These are phyloP conservation scores for Teunomyces cretensis DNA, from an alignment of 805 yeast genomes.

Conservation along the genomic window DNA sequence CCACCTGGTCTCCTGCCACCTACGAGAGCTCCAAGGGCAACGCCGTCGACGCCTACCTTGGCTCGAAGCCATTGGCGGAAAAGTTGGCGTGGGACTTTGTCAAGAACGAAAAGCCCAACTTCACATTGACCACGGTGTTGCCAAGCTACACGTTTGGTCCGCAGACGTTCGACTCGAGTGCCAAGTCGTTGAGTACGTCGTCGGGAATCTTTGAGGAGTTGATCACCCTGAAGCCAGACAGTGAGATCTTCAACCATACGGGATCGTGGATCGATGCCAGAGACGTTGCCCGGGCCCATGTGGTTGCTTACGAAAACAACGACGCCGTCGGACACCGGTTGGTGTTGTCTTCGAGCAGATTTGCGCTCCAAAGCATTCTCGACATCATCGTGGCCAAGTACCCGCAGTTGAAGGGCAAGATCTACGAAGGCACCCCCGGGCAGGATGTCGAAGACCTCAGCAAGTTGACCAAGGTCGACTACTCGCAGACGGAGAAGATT, in stretches of 20 bases:
- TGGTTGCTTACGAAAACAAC: conserved; percentile 12
- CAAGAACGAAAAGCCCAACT: conserved; percentile 13
- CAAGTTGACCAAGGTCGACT: conserved; percentile 13
- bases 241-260: conserved; percentile 4
- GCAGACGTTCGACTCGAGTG: conserved; percentile 15
- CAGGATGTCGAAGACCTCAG: conserved; percentile 4
- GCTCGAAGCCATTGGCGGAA: conserved; percentile 36
- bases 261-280: conserved; percentile 16
- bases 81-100: conserved; percentile 31
- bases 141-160: conserved; percentile 21
- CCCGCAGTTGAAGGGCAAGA: conserved; percentile 17
- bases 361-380: conserved; percentile 18
- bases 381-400: conserved; percentile 21
- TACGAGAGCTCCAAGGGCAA: conserved; percentile 19
- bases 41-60: conserved; percentile 21
- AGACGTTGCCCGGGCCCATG: conserved; percentile 22
- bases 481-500: conserved; percentile 16
- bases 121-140: conserved; percentile 11
- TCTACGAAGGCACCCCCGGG: conserved; percentile 20
- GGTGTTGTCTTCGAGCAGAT: conserved; percentile 13
- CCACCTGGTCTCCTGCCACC: conserved; percentile 11
- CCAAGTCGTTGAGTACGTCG: conserved; percentile 13
- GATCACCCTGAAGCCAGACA: conserved; percentile 8
- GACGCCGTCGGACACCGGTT: conserved; percentile 12
- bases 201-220: conserved; percentile 10